Percentiles rank a stretch among this genome's conserved stretches.
Conservation (phyloP, 1,284 basidiomycete genomes). For the Butyriboletus pseudospeciosus region DNA sequence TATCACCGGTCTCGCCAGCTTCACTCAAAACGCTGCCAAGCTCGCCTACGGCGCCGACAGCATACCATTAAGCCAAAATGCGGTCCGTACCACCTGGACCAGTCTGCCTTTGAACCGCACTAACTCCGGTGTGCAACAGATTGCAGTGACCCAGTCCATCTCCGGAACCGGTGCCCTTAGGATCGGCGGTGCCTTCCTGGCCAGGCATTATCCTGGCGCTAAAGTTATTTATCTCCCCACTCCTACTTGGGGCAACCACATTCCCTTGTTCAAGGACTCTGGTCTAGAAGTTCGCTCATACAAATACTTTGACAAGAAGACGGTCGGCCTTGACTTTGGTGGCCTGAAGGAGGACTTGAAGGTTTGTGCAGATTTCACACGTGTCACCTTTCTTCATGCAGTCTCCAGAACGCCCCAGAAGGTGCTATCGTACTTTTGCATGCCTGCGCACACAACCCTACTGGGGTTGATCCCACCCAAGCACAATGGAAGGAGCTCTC, state of each 20-base stretch:
- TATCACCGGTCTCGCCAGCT: conserved; percentile 87
- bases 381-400: not conserved
- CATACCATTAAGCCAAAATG: conserved; percentile 66
- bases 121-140: conserved; percentile 40
- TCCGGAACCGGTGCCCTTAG: conserved; percentile 98
- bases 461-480: conserved; percentile 92
- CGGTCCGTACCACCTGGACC: conserved; percentile 50
- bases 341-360: conserved; percentile 86
- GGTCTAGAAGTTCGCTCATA: conserved; percentile 92
- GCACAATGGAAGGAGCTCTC: conserved; percentile 94
- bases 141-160: conserved; percentile 93
- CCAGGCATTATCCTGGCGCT: conserved; percentile 81
- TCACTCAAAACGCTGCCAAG: conserved; percentile 86
- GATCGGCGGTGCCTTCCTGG: conserved; percentile 93
- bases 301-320: conserved; percentile 93
- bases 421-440: conserved; percentile 81
- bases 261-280: conserved; percentile 81
- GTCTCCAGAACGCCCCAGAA: conserved; percentile 64
- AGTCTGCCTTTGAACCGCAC: not conserved
- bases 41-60: conserved; percentile 90
- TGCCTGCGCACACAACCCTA: conserved; percentile 97
- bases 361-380: conserved; percentile 40
- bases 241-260: conserved; percentile 99
- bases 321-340: conserved; percentile 90
- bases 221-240: conserved; percentile 92